Conservation (phyloP, 2,329 filamentous ascomycete species). For the Metarhizium brunneum region DNA sequence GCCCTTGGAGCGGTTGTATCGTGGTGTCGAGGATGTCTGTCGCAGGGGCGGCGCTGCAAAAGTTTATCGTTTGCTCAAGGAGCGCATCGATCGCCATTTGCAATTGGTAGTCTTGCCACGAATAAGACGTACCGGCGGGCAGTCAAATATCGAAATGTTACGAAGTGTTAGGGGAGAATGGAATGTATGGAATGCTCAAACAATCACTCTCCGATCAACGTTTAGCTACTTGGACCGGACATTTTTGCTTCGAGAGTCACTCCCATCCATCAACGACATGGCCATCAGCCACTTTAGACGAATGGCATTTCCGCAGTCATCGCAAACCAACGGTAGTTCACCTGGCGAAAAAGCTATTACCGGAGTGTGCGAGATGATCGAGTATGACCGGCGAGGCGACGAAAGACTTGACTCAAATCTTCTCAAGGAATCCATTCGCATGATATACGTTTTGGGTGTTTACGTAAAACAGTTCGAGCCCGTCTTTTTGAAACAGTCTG, state of each 20-base stretch:
- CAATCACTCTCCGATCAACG: slow-evolving; percentile 66
- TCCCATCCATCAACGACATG: slow-evolving; percentile 71
- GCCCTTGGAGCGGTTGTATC: slow-evolving; percentile 83
- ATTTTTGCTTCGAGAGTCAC: slow-evolving; percentile 66
- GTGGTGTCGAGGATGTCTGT: slow-evolving; percentile 86
- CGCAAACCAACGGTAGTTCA: slow-evolving; percentile 2
- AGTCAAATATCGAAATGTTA: slow-evolving; percentile 55
- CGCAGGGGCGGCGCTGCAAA: slow-evolving; percentile 62
- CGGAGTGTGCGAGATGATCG: slow-evolving; percentile 66
- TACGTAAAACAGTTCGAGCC: slow-evolving; percentile 77
- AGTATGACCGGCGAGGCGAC: slow-evolving; percentile 55
- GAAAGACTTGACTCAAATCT: slow-evolving; percentile 50
- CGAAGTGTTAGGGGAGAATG: slow-evolving; percentile 49
- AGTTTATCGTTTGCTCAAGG: slow-evolving; percentile 57
- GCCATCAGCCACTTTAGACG: slow-evolving; percentile 66
- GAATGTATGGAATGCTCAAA: slow-evolving; percentile 68
- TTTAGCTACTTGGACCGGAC: slow-evolving; percentile 93
- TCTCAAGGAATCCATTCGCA: slow-evolving; percentile 67
- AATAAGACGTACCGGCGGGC: slow-evolving; percentile 40
- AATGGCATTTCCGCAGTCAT: slow-evolving; percentile 33
- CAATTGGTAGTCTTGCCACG: slow-evolving; percentile 46
- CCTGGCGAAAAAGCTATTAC: slow-evolving; percentile 25
- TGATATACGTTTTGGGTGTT: slow-evolving; percentile 76
- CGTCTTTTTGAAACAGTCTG: slow-evolving; percentile 58
- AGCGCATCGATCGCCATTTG: slow-evolving; percentile 60